Evolutionary conservation across 2,329 filamentous ascomycete genomes (phyloP).

Genomic region (Nemania bipapillata): DNA sequence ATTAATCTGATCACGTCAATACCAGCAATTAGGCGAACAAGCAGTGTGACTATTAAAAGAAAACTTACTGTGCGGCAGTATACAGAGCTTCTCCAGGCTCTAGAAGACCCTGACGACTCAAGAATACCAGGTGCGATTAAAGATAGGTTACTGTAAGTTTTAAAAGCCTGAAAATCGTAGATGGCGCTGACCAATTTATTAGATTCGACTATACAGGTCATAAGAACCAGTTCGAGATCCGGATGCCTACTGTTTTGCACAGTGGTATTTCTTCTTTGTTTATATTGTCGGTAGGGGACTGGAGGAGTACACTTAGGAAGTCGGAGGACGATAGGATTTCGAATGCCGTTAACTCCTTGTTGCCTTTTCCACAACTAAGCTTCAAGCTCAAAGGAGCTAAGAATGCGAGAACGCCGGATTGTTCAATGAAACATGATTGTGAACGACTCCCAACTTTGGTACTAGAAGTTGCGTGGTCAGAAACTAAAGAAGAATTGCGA

Average conservation of each 20-base stretch:
- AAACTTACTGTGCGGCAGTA: background rate
- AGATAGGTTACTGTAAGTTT: background rate
- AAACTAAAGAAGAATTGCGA: background rate
- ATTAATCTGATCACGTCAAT: slow-evolving; percentile 1
- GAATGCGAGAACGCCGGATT: background rate
- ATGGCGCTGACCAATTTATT: background rate
- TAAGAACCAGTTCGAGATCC: background rate
- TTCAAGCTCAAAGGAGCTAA: background rate
- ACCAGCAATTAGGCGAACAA: background rate
- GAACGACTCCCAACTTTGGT: background rate
- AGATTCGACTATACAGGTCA: slow-evolving; percentile 9
- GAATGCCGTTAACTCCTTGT: background rate
- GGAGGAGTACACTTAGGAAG: background rate
- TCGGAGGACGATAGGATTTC: background rate
- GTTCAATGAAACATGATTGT: background rate
- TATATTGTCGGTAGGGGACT: background rate
- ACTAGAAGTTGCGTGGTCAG: slow-evolving; percentile 12
- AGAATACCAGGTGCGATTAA: background rate
- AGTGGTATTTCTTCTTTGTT: background rate
- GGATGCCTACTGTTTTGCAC: background rate
- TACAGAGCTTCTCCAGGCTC: background rate
- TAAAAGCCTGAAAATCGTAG: background rate
- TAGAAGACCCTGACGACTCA: background rate
- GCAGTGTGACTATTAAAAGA: background rate
- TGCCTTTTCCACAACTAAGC: background rate